These are phyloP conservation scores for Pleomassaria siparia DNA, from an alignment of 2,329 filamentous ascomycete genomes.

Conservation along the genomic window DNA sequence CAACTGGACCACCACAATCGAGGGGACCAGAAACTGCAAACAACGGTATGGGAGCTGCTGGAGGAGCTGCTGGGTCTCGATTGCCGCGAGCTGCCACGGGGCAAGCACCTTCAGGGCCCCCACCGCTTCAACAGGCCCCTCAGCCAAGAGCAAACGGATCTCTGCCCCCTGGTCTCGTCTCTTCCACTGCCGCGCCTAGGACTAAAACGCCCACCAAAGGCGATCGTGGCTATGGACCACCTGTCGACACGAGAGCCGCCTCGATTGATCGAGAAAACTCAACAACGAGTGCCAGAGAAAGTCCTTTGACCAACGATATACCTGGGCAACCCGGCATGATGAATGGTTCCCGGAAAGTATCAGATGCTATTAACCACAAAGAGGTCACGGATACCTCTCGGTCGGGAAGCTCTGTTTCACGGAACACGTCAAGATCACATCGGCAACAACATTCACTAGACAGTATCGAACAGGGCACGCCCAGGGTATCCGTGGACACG, in stretches of 20 bases:
- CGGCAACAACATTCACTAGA: conserved; percentile 67
- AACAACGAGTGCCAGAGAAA: conserved; percentile 49
- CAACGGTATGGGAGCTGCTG: conserved; percentile 37
- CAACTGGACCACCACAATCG: conserved; percentile 26
- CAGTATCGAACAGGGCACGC: conserved; percentile 52
- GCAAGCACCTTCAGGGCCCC: conserved; percentile 63
- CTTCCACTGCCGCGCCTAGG: conserved; percentile 26
- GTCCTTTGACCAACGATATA: conserved; percentile 26
- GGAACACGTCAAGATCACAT: conserved; percentile 45
- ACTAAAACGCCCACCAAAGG: conserved; percentile 56
- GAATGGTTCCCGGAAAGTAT: conserved; percentile 27
- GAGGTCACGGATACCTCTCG: conserved; percentile 40
- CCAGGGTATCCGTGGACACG: conserved; percentile 35
- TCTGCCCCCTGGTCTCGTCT: conserved; percentile 5
- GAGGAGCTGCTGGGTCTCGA: conserved; percentile 53
- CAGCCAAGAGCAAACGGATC: conserved; percentile 53
- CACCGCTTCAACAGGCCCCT: conserved; percentile 65
- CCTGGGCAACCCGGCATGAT: conserved; percentile 13
- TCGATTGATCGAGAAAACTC: conserved; percentile 51
- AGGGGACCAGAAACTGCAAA: conserved; percentile 39
- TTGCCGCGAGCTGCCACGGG: conserved; percentile 62
- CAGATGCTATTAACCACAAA: conserved; percentile 34
- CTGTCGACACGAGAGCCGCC: conserved; percentile 45
- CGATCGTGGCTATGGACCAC: conserved; percentile 49
- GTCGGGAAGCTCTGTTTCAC: conserved; percentile 36